A percentile compares a stretch with the other conserved stretches of the same genome.
Evolutionary conservation across 805 yeast genomes (phyloP).

Genomic region (Candida cerambycidarum): DNA sequence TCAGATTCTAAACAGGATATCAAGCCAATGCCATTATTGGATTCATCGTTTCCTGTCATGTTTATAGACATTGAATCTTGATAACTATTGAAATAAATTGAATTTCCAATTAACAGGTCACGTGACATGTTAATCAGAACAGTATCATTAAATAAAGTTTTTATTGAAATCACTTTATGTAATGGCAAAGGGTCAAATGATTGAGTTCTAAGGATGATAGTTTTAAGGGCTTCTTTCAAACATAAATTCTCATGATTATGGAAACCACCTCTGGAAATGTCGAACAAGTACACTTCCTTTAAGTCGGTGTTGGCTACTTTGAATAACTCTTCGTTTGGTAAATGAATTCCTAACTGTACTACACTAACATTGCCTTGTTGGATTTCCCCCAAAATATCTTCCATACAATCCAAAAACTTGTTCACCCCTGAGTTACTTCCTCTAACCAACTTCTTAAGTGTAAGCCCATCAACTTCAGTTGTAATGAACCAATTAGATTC

Average conservation of each 20-base stretch:
- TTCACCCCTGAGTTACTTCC: constrained; percentile 52
- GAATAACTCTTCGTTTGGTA: neutral
- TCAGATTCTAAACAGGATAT: too few relatives aligned
- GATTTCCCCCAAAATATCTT: constrained; percentile 48
- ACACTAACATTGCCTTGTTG: constrained; percentile 42
- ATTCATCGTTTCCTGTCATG: too few relatives aligned
- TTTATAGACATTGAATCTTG: too few relatives aligned
- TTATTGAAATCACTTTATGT: constrained; percentile 34
- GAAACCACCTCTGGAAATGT: constrained; percentile 30
- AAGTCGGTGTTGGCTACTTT: constrained; percentile 29
- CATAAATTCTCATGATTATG: too few relatives aligned
- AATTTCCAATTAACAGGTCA: too few relatives aligned
- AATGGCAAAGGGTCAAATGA: constrained; percentile 51
- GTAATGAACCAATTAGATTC: neutral
- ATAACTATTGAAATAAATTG: too few relatives aligned
- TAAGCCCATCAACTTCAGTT: neutral
- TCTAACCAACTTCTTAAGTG: constrained; percentile 41
- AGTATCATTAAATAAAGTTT: constrained; percentile 17
- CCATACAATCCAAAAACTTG: constrained; percentile 50
- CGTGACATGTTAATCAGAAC: neutral
- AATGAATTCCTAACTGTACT: constrained; percentile 30
- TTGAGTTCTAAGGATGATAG: constrained; percentile 55
- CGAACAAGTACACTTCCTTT: constrained; percentile 52
- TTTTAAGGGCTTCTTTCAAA: constrained; percentile 48
- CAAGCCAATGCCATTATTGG: too few relatives aligned